Conservation (phyloP, 2,329 filamentous ascomycete genomes). For the Anthostomella pinea region DNA sequence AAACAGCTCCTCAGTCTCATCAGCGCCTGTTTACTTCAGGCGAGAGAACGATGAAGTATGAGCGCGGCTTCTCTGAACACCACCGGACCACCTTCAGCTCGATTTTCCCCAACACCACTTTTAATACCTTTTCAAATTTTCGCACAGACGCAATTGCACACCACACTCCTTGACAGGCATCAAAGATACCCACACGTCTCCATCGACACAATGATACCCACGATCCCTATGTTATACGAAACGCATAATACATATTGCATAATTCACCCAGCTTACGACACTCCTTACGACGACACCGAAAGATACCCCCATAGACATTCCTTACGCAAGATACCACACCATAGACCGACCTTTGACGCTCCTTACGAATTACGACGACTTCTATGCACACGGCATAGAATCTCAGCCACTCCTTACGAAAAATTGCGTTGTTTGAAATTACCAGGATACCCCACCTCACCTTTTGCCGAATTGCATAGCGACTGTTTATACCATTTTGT, state of each 20-base stretch:
- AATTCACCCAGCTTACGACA: conserved; percentile 35
- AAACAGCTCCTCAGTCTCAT: conserved; percentile 34
- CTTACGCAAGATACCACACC: conserved; percentile 35
- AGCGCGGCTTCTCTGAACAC: conserved; percentile 5
- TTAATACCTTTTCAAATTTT: conserved; percentile 25
- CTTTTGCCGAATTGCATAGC: conserved; percentile 54
- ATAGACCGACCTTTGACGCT: conserved; percentile 32
- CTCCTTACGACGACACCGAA: conserved; percentile 36
- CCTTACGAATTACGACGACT: conserved; percentile 36
- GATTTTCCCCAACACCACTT: conserved; percentile 17
- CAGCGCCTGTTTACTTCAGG: conserved; percentile 32
- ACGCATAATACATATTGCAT: conserved; percentile 30
- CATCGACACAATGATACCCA: conserved; percentile 37
- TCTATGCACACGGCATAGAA: conserved; percentile 33
- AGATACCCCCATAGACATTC: conserved; percentile 47
- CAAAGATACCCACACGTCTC: conserved; percentile 31
- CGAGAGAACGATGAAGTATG: conserved; percentile 33
- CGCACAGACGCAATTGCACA: conserved; percentile 35
- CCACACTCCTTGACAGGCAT: conserved; percentile 35
- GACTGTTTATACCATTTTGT: conserved; percentile 42
- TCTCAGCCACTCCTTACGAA: conserved; percentile 36
- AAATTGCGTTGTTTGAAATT: conserved; percentile 32
- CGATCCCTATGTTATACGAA: conserved; percentile 32
- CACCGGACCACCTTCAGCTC: conserved; percentile 12
- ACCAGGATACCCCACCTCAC: conserved; percentile 33